A percentile compares a stretch with the other conserved stretches of the same genome.
Conservation (phyloP, 2,329 filamentous ascomycete species). For the Apiospora koreana region DNA sequence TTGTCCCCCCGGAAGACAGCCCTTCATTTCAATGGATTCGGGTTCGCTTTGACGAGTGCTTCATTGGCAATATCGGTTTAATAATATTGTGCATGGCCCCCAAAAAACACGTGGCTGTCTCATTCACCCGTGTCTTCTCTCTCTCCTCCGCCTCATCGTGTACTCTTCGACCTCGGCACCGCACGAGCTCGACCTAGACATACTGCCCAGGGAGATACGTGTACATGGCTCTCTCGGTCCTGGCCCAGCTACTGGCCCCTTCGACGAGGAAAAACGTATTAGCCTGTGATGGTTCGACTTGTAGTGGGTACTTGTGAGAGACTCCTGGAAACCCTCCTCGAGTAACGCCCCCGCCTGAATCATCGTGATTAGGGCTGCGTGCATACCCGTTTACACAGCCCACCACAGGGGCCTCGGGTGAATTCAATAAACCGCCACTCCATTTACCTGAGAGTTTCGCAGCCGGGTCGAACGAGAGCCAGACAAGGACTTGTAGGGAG, state of each 20-base stretch:
- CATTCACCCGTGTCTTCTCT: background rate
- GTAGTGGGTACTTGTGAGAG: background rate
- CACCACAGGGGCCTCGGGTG: background rate
- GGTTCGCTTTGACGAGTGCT: background rate
- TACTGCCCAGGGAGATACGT: constrained; percentile 17
- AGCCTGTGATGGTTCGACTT: background rate
- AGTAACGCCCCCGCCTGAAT: background rate
- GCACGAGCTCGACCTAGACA: background rate
- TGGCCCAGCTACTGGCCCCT: constrained; percentile 17
- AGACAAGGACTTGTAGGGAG: constrained; percentile 25
- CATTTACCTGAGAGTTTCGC: constrained; percentile 20
- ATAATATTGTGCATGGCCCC: background rate
- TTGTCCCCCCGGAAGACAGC: too few species aligned
- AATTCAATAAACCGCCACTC: background rate
- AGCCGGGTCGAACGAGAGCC: constrained; percentile 31
- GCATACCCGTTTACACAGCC: background rate
- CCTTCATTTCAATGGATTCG: background rate
- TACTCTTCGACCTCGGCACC: background rate
- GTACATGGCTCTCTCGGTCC: constrained; percentile 22
- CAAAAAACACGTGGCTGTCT: background rate
- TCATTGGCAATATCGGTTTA: too few species aligned
- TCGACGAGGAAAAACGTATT: constrained; percentile 14
- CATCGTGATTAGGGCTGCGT: background rate
- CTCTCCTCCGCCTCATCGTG: background rate
- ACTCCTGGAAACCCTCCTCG: background rate